Percentiles rank a stretch among this genome's conserved stretches.
Conservation (phyloP, 352 stramenopile species). For the Elongisporangium undulatum region DNA sequence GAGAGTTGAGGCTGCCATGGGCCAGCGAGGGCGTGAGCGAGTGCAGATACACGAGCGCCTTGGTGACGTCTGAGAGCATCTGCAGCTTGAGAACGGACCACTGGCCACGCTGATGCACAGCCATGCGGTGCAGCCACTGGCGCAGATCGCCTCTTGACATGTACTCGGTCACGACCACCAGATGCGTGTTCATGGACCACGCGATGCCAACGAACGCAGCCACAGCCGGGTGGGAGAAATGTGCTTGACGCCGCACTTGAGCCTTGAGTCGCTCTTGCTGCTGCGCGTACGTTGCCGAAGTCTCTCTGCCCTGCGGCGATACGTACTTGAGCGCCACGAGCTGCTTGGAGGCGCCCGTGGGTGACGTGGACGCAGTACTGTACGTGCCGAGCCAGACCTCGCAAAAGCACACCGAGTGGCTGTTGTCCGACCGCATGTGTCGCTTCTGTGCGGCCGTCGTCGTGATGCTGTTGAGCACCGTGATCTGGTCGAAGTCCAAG, state of each 20-base stretch:
- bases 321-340: conserved; percentile 61
- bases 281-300: conserved; percentile 1
- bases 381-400: conserved; percentile 65
- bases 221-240: conserved; percentile 62
- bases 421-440: conserved; percentile 28
- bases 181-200: conserved; percentile 60
- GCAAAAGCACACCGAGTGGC: conserved; percentile 7
- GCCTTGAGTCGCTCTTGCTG: conserved; percentile 55
- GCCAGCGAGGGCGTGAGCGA: conserved; percentile 50
- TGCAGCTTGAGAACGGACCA: conserved; percentile 53
- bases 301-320: conserved; percentile 19
- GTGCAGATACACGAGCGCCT: conserved; percentile 64
- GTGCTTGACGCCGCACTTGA: conserved; percentile 54
- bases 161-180: conserved; percentile 73
- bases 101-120: conserved; percentile 27
- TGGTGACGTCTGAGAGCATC: conserved; percentile 58
- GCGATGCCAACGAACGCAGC: conserved; percentile 64
- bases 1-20: conserved; percentile 64
- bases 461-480: conserved; percentile 53
- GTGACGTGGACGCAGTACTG: conserved; percentile 14
- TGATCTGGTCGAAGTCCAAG: conserved; percentile 56
- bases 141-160: conserved; percentile 64
- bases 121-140: conserved; percentile 58
- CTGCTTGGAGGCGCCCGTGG: conserved; percentile 20
- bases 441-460: conserved; percentile 39